These are phyloP conservation scores for Russula griseocarnosa DNA, from an alignment of 768 basidiomycete genomes.

Conservation along the genomic window DNA sequence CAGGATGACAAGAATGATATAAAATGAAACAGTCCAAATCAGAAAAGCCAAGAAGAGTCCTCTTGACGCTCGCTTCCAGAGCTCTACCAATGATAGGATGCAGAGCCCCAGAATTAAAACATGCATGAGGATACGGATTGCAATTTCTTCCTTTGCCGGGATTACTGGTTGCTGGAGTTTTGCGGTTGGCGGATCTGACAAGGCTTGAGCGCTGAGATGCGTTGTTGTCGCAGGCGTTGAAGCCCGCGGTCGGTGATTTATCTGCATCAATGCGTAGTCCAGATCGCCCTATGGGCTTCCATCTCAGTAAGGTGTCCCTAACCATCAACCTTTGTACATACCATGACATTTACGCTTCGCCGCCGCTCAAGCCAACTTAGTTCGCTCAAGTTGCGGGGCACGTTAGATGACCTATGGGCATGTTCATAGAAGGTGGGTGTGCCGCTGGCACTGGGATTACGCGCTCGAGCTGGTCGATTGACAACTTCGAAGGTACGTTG, in stretches of 20 bases:
- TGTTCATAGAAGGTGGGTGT: slow-evolving; percentile 37
- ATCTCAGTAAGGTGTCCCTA: slow-evolving; percentile 1
- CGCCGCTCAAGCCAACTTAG: slow-evolving; percentile 76
- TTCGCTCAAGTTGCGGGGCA: slow-evolving; percentile 59
- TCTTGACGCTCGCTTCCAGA: slow-evolving; percentile 54
- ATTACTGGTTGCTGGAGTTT: slow-evolving; percentile 34
- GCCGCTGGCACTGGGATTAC: slow-evolving; percentile 47
- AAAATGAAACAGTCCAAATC: slow-evolving; percentile 56
- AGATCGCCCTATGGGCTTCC: slow-evolving; percentile 55
- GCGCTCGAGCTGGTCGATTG: slow-evolving; percentile 50
- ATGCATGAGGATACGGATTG: slow-evolving; percentile 54
- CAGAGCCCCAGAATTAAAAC: slow-evolving; percentile 54
- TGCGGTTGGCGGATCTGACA: slow-evolving; percentile 32
- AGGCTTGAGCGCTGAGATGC: slow-evolving; percentile 41
- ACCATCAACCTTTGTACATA: slow-evolving; percentile 37
- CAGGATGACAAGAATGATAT: slow-evolving; percentile 47
- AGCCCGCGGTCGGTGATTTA: slow-evolving; percentile 43
- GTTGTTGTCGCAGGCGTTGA: slow-evolving; percentile 54
- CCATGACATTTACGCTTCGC: slow-evolving; percentile 66
- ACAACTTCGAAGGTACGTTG: slow-evolving; percentile 47
- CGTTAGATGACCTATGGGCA: slow-evolving; percentile 43
- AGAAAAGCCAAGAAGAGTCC: slow-evolving; percentile 63
- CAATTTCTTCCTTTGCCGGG: slow-evolving; percentile 39
- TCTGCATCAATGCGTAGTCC: slow-evolving; percentile 61
- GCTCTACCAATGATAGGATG: slow-evolving; percentile 51